Evolutionary conservation across 441 rosid genomes (phyloP), one percentile per base, ranked within the genome.

Genomic region (Heliophila coronopifolia): DNA sequence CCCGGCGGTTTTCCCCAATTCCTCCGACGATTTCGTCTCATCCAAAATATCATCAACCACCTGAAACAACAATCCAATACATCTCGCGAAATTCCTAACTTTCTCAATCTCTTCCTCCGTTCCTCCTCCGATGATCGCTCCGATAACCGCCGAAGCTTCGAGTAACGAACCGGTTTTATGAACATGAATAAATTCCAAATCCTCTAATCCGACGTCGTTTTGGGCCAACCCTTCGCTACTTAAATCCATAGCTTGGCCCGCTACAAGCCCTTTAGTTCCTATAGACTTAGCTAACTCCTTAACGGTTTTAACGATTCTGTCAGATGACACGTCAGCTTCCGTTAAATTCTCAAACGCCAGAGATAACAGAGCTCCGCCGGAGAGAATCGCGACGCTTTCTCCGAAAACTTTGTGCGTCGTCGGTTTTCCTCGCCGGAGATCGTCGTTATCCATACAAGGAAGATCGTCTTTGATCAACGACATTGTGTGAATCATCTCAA

Each of bases 291-390:
- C 48, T 5, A 77, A 36, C 58, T 72, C 74, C 0, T 71, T 77
- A 7, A 83, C 16, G 0, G 77, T 86, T 17, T 74, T 57, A 3
- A 86, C 69, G 12, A 78, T 50, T 49, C 75, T 65, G 1, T 22
- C 26, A 2, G 80, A 62, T 3, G 84, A 20, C 3, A 79, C 77
- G 18, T 80, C 64, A 9, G 80, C 57, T 1, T 69, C 77, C 0
- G 82, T 82, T 6, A 83, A 41, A 58, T 81, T 81, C 43, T 83
- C 95, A 27, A 85, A 85, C 2, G 88, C 73, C 22, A 72, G 68
- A 1, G 91, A 68, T 26, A 89, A 62, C 3, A 89, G 81, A 1
- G 93, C 81, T 2, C 86, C 97, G 6, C 93, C 93, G 3, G 95
- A 77, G 32, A 89, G 69, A 17, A 89, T 77, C 5, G 95, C 90